Evolutionary conservation across 1,284 basidiomycete species (phyloP), one percentile per base, ranked within the genome.

Genomic region (Moesziomyces parantarcticus): DNA sequence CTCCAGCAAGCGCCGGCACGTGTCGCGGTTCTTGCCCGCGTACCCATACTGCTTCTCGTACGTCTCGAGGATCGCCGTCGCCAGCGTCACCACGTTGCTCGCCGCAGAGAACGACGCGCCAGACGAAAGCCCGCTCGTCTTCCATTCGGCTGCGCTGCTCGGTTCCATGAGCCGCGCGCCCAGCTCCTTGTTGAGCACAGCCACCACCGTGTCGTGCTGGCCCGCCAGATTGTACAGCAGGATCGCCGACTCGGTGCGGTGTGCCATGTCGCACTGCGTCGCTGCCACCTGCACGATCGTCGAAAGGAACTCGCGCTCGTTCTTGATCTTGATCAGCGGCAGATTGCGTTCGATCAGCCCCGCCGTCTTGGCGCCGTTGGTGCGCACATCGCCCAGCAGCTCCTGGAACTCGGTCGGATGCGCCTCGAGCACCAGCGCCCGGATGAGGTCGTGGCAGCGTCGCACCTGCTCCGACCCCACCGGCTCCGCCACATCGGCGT

Each of bases 171-270:
- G 57, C n/a, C 62, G 65, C 77, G 91, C 91, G n/a, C 94, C 94
- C 0, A 99, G 87, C 4, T 94, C 92, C 58, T 90, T 90, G 43
- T 93, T 94, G 44, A 99, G 90, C 61, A 93, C 93, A 9, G 89
- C 87, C 41, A 98, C 89, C 48, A 99, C 96, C 29, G 91, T 92
- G 50, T 90, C 87, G 83, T 95, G 94, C 70, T 97, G 92, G 40
- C 93, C 92, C 0, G 95, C 94, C 39, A 98, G 89, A 85, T 98
- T 96, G 86, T 94, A 98, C 47, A 99, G 86, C 84, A 96, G 92
- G 85, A 99, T 94, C 2, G 94, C 94, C 83, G 98, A 94, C 6
- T 91, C 88, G 44, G 92, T 90, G 29, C 92, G 91, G 50, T 86
- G 85, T 67, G 88, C 87, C 48, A 89, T 84, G 88, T 91, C 59